A percentile compares a stretch with the other conserved stretches of the same genome.
Evolutionary conservation across 2,329 filamentous ascomycete species (phyloP).

Genomic region (Colletotrichum camelliae): DNA sequence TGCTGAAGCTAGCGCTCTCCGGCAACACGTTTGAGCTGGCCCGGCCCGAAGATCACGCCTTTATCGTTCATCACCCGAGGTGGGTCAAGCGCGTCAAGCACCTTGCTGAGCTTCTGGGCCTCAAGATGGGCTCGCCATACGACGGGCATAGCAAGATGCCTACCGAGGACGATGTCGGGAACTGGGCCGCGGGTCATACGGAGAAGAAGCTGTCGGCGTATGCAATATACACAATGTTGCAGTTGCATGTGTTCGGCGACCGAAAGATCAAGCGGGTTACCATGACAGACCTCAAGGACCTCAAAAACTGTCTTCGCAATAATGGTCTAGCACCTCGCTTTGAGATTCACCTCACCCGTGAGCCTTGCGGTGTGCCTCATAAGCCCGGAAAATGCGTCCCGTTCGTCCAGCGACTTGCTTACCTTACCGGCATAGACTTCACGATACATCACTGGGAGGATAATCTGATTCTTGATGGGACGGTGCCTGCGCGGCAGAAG

Average conservation of each 20-base stretch:
- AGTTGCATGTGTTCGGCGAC: neutral
- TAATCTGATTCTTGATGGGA: neutral
- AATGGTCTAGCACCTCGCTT: accelerated
- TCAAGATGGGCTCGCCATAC: constrained; percentile 33
- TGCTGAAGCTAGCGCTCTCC: neutral
- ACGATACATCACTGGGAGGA: constrained; percentile 2
- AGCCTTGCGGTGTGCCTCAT: neutral
- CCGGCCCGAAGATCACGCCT: neutral
- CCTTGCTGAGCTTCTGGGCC: constrained; percentile 31
- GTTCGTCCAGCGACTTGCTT: neutral
- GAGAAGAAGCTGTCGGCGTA: constrained; percentile 45
- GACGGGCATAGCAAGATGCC: constrained; percentile 24
- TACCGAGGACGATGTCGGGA: neutral
- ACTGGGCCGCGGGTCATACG: constrained; percentile 37
- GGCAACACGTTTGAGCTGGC: neutral
- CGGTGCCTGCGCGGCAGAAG: neutral
- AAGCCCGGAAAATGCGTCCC: neutral
- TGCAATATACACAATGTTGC: constrained; percentile 32
- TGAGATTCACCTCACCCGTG: neutral
- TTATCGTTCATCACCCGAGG: constrained; percentile 29
- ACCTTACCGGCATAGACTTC: neutral
- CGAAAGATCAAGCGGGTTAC: neutral
- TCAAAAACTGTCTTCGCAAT: neutral
- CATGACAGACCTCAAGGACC: neutral
- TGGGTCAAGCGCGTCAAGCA: constrained; percentile 36